A percentile compares a stretch with the other conserved stretches of the same genome.
These are phyloP conservation scores for Phylloporus sp. DNA, from an alignment of 768 basidiomycete genomes.

Conservation along the genomic window DNA sequence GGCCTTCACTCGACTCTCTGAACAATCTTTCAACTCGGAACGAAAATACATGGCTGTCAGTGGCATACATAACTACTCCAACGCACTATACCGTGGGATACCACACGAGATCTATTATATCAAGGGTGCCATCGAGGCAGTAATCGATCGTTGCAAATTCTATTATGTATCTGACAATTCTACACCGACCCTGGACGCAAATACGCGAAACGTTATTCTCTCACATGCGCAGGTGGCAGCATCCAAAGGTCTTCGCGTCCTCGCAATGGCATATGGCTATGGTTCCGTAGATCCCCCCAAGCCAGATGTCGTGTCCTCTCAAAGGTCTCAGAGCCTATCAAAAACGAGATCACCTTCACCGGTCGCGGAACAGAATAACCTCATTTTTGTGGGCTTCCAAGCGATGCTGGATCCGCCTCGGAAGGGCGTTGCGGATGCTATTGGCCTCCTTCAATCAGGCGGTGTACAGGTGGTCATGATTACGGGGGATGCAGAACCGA, in stretches of 20 bases:
- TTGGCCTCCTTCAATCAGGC: constrained; percentile 72
- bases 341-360: constrained; percentile 27
- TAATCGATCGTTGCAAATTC: constrained; percentile 81
- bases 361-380: constrained; percentile 43
- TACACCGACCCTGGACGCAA: constrained; percentile 71
- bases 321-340: constrained; percentile 22
- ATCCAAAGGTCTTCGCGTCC: constrained; percentile 74
- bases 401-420: constrained; percentile 96
- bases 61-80: constrained; percentile 51
- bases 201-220: constrained; percentile 63
- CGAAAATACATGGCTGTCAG: constrained; percentile 91
- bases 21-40: constrained; percentile 91
- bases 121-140: constrained; percentile 88
- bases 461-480: constrained; percentile 99
- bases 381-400: constrained; percentile 90
- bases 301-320: constrained; percentile 17
- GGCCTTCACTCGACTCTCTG: constrained; percentile 69
- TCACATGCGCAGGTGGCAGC: constrained; percentile 70
- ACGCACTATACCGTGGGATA: constrained; percentile 27
- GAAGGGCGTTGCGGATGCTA: constrained; percentile 88
- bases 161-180: constrained; percentile 91
- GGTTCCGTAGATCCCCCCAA: constrained; percentile 47
- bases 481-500: constrained; percentile 91
- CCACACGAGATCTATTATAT: constrained; percentile 80
- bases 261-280: constrained; percentile 89